phyloP scores from a whole-genome alignment of 2,329 filamentous ascomycete genomes.

The Periconia sp. region DNA sequence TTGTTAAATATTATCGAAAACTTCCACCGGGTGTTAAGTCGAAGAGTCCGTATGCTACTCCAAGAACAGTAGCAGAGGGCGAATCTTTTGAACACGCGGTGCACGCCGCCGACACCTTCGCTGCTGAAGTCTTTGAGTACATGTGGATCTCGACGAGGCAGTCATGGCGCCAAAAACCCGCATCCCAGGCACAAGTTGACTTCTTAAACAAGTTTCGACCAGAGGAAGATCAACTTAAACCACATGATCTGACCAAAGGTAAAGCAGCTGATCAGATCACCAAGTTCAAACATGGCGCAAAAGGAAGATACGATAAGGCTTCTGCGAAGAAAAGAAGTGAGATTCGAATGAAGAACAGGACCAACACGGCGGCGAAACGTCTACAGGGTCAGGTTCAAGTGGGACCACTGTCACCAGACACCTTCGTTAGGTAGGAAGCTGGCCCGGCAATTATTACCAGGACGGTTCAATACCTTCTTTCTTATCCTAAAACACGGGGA shows the following conservation, averaged over 20 bases:
- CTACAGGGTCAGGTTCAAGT: slow-evolving; percentile 55
- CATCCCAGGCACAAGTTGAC: slow-evolving; percentile 67
- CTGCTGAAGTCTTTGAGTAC: slow-evolving; percentile 68
- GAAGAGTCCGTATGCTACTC: slow-evolving; percentile 68
- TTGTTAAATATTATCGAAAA: slow-evolving; percentile 51
- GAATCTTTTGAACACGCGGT: slow-evolving; percentile 76
- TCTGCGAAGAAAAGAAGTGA: slow-evolving; percentile 36
- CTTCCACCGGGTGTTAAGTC: slow-evolving; percentile 42
- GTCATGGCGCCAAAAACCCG: slow-evolving; percentile 71
- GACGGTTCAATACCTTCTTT: too few species aligned
- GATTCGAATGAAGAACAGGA: slow-evolving; percentile 51
- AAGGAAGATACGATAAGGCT: slow-evolving; percentile 58
- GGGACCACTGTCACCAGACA: slow-evolving; percentile 47
- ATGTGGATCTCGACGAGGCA: slow-evolving; percentile 70
- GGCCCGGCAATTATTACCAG: too few species aligned
- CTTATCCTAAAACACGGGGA: too few species aligned
- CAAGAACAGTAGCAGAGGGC: slow-evolving; percentile 70
- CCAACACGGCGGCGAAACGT: slow-evolving; percentile 50
- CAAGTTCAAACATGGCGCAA: slow-evolving; percentile 83
- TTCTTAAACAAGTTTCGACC: slow-evolving; percentile 72
- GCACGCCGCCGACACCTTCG: slow-evolving; percentile 84
- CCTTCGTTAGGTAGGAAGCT: neutral
- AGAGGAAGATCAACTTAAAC: slow-evolving; percentile 60
- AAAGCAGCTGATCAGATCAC: slow-evolving; percentile 90
- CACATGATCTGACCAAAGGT: slow-evolving; percentile 73